Base-by-base conservation (phyloP, 2,329 filamentous ascomycete genomes). In the Penicillium sp. region DNA sequence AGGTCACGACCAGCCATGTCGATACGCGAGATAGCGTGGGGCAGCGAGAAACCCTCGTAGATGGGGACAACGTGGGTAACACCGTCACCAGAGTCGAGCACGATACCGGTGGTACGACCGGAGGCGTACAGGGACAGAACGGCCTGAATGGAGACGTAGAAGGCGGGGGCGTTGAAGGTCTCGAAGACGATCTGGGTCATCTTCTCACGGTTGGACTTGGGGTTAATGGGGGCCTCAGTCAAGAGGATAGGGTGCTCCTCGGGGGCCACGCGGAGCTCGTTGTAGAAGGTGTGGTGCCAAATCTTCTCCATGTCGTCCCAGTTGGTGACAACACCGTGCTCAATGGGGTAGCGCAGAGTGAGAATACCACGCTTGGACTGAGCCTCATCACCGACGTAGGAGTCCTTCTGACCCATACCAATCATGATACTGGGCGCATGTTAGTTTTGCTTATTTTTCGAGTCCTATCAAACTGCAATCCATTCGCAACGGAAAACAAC, bases 241-340 rank as follows among this genome's bases (percentile, higher is more conserved):
- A 98, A 84, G 74, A 98, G 86, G 75, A 97, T 91, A 69, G 93
- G 93, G 86, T 98, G 93, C 87, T 98, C 93, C 84, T 98, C 93
- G 69, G 93, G 93, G 69, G 93, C 93, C 63, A 98, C 93, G 92
- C 93, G 92, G 73, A 98, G 84, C 84, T 98, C 93, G 81, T 98
- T 98, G 89, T 97, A 98, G 85, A 98, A 98, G 74, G 93, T 97
- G 89, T 98, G 93, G 79, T 98, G 93, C 93, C 93, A 98, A 70
- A 98, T 97, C 87, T 97, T 97, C 84, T 97, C 93, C 93, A 97
- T 97, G 78, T 97, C 93, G 77, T 98, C 93, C 93, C 93, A 98
- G 89, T 97, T 97, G 81, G 93, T 98, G 75, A 98, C 93, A 71
- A 98, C 93, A 93, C 93, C 93, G 86, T 98, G 93, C 85, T 98